A percentile compares a stretch with the other conserved stretches of the same genome.
These are phyloP conservation scores for Clarireedia sp. DNA, from an alignment of 2,329 filamentous ascomycete genomes.

Conservation along the genomic window DNA sequence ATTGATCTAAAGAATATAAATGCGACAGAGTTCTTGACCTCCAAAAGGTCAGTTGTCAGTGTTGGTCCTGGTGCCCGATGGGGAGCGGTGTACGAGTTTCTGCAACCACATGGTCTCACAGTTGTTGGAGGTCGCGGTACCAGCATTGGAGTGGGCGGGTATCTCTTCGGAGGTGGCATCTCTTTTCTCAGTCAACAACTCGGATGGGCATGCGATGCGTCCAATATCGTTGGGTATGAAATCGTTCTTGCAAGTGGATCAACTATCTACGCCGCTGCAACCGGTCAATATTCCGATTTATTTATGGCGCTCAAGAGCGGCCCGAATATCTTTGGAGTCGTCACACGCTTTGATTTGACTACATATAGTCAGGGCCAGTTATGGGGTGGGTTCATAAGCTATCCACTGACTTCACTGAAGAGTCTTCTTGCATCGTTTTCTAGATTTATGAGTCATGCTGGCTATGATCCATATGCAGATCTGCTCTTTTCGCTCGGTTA, in stretches of 20 bases:
- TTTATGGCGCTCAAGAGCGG: slow-evolving; percentile 28
- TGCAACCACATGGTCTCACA: slow-evolving; percentile 13
- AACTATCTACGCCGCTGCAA: not conserved
- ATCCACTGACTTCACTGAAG: not conserved
- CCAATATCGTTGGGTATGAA: slow-evolving; percentile 15
- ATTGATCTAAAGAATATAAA: slow-evolving; percentile 15
- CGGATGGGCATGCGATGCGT: slow-evolving; percentile 14
- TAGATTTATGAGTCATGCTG: not conserved
- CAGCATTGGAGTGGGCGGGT: slow-evolving; percentile 14
- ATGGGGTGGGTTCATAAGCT: slow-evolving; percentile 4
- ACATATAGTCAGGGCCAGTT: slow-evolving; percentile 8
- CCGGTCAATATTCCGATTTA: not conserved
- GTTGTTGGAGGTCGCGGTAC: slow-evolving; percentile 15
- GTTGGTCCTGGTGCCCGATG: slow-evolving; percentile 18
- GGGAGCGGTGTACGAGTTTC: slow-evolving; percentile 14
- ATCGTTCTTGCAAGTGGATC: not conserved
- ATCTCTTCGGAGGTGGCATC: slow-evolving; percentile 8
- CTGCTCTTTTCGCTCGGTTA: not conserved
- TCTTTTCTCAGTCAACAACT: slow-evolving; percentile 12
- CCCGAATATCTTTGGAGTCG: slow-evolving; percentile 23
- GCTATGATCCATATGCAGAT: not conserved
- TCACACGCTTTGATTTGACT: slow-evolving; percentile 35
- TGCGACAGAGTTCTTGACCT: not conserved
- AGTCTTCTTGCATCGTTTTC: not conserved
- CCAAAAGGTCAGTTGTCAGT: slow-evolving; percentile 1